Evolutionary conservation across 257 asterid species (phyloP), one percentile per base, ranked within the genome.

Genomic region (Hygrophila difformis): DNA sequence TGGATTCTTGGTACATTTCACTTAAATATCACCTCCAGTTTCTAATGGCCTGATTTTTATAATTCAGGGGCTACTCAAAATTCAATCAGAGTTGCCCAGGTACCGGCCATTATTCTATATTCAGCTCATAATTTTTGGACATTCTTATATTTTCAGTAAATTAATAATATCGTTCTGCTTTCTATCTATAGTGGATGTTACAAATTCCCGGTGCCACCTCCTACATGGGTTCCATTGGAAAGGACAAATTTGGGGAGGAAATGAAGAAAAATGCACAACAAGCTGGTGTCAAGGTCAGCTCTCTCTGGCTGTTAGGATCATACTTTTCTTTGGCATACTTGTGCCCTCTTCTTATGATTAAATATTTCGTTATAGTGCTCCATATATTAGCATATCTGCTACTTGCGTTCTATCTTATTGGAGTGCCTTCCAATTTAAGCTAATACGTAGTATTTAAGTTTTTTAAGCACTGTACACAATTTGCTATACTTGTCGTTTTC

Each of bases 1-100:
- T 46, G 22, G 5, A 39, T 37, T 26, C 39, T 34, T 39, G 28
- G 13, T 42, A 21, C 38, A 15, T 17, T 51, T 28, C 18, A 21
- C 10, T 29, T n/a, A 8, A 17, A 31, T 18, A 20, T 43, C 16
- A 18, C 20, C 37, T 20, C 22, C 55, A 20, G 42, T 34, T 63
- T n/a, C 18, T 51, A 16, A 31, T 37, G 19, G 53, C 51, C 31
- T 56, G 23, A 20, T 46, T 36, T 56, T 23, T 33, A 44, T 20
- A 34, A 37, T 67, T 61, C 75, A 89, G 97, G 97, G 47, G 93
- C 99, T 24, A 91, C 99, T 14, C 99, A 86, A 53, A 91, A 91
- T 57, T 80, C 97, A 49, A 91, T 91, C 56, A 72, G 92, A 74
- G 93, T 91, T 63, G 96, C 96, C 50, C 97, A 91, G 89, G 99